These are phyloP conservation scores for Rhodamnia argentea DNA, from an alignment of 345 rosid species.

Conservation along the genomic window DNA sequence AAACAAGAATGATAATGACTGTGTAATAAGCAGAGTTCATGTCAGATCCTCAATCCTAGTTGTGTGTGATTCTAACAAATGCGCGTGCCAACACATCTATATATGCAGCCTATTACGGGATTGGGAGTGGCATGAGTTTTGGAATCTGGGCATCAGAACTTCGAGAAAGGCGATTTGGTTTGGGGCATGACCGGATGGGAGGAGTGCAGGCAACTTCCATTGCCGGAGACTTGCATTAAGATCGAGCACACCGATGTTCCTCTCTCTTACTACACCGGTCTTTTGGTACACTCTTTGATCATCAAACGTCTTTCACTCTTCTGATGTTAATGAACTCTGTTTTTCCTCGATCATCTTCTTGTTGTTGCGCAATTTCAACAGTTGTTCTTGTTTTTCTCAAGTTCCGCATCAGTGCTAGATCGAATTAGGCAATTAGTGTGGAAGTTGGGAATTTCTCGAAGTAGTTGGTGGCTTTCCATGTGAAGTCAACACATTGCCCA, in stretches of 20 bases:
- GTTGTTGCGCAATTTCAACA: no score
- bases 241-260: slow-evolving; percentile 40
- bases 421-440: no score
- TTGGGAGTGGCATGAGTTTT: slow-evolving; percentile 43
- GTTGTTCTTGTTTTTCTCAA: no score
- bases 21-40: no score
- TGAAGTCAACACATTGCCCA: no score
- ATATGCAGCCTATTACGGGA: slow-evolving; percentile 44
- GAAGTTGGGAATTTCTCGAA: no score
- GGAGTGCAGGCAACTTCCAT: slow-evolving; percentile 31
- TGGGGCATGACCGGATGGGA: slow-evolving; percentile 62
- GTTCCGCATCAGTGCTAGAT: no score
- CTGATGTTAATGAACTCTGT: no score
- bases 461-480: no score
- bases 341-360: no score
- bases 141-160: slow-evolving; percentile 39
- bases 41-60: neutral
- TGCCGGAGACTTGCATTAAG: slow-evolving; percentile 23
- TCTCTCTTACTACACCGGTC: slow-evolving; percentile 51
- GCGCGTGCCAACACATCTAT: neutral
- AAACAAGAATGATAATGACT: no score
- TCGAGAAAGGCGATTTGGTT: slow-evolving; percentile 36
- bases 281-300: neutral
- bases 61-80: neutral
- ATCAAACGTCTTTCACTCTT: no score